Evolutionary conservation across 805 yeast species (phyloP).

Genomic region (Ogataea trehaloabstinens): DNA sequence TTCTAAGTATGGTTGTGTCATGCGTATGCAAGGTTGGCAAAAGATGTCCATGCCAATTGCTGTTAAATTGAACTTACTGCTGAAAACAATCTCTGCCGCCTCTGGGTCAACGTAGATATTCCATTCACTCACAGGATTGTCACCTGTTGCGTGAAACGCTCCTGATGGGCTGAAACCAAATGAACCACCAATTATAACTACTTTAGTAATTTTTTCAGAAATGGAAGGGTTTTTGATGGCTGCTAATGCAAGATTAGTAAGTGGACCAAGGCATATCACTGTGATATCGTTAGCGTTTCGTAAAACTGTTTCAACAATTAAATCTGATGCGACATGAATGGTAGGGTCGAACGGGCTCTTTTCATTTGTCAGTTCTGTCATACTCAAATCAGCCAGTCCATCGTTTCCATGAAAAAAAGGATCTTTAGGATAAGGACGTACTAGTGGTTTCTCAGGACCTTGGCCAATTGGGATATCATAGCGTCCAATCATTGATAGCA

Average conservation of each 20-base stretch:
- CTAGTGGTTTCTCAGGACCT: slow-evolving; percentile 28
- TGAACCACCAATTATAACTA: slow-evolving; percentile 27
- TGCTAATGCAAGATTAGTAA: slow-evolving; percentile 27
- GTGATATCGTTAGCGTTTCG: slow-evolving; percentile 16
- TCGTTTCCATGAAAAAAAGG: slow-evolving; percentile 28
- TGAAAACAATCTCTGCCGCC: slow-evolving; percentile 26
- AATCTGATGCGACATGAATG: slow-evolving; percentile 20
- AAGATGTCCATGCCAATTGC: slow-evolving; percentile 30
- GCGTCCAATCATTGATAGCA: slow-evolving; percentile 18
- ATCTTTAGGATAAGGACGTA: slow-evolving; percentile 25
- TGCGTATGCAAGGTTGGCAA: slow-evolving; percentile 26
- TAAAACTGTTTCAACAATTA: slow-evolving; percentile 21
- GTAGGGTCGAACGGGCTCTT: slow-evolving; percentile 9
- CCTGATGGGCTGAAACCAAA: slow-evolving; percentile 25
- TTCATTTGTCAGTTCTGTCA: slow-evolving; percentile 19
- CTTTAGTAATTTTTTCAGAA: slow-evolving; percentile 19
- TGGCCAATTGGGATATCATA: slow-evolving; percentile 25
- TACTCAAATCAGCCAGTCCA: slow-evolving; percentile 24
- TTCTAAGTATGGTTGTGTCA: slow-evolving; percentile 13
- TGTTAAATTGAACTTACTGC: slow-evolving; percentile 20
- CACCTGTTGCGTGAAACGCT: slow-evolving; percentile 28
- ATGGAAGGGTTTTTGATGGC: slow-evolving; percentile 23
- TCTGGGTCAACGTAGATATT: slow-evolving; percentile 29
- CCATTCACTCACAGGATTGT: slow-evolving; percentile 29
- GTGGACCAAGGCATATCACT: slow-evolving; percentile 24